Evolutionary conservation across 2,329 filamentous ascomycete species (phyloP), one percentile per base, ranked within the genome.

Genomic region (Coccinonectria pachysandricola): DNA sequence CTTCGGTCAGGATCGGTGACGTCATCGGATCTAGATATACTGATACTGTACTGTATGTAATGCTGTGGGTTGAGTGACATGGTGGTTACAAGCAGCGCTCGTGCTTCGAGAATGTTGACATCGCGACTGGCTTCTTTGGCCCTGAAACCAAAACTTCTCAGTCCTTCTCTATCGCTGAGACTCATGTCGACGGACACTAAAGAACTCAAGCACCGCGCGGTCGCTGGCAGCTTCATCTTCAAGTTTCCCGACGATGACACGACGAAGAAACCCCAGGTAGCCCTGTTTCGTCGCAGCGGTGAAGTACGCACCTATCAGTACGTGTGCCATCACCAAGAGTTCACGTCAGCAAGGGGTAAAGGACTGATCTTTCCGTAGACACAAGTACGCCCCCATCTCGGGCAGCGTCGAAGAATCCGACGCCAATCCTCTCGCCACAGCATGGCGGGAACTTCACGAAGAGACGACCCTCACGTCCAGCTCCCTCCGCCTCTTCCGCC

Each of bases 401-500:
- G 76, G 76, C 19, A 66, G 60, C 28, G 67, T 81, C 26, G 68
- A 78, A 3, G 27, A 53, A 5, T 45, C 50, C 0, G 75, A 80
- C 38, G 31, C 53, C 3, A 61, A 50, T 12, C 67, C 75, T 0
- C 47, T 74, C 5, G 53, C 59, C 3, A 67, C 75, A 0, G 75
- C 76, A 14, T 68, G 68, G 60, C 64, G 76, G 9, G 75, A 79
- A 49, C 56, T 81, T 12, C 41, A 48, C 5, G 75, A 80, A 44
- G 75, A 80, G 46, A 79, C 75, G 0, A 59, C 55, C 2, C 58
- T 80, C 8, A 64, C 59, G 0, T 36, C 54, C 0, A 42, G 51
- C 0, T 59, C 60, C 0, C 43, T 77, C 6, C 54, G 56, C 3
- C 56, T 75, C 12, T 60, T 71, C 39, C 64, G 71, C 11, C 57